Evolutionary conservation across 495 filamentous ascomycete species (phyloP).

Genomic region (Talaromyces stipitatus): DNA sequence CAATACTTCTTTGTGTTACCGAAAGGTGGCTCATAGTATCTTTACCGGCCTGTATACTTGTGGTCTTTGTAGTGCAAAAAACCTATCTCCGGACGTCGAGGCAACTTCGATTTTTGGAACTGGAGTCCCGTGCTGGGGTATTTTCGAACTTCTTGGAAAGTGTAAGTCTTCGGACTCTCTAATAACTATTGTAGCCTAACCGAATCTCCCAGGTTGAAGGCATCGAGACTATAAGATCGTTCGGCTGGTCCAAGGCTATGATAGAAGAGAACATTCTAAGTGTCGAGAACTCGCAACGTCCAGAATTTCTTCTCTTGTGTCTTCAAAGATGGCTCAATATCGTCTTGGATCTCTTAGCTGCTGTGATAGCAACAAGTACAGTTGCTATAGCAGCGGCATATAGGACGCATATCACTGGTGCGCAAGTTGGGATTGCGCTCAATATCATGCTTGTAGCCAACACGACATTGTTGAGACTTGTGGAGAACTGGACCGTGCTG

Average conservation of each 20-base stretch:
- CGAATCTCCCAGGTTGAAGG: conserved; percentile 20
- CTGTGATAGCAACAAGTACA: conserved; percentile 20
- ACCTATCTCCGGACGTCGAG: conserved; percentile 13
- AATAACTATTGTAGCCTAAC: not conserved
- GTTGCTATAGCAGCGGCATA: conserved; percentile 15
- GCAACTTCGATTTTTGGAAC: conserved; percentile 14
- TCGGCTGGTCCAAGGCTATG: conserved; percentile 25
- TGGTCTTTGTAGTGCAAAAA: conserved; percentile 12
- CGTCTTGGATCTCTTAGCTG: conserved; percentile 37
- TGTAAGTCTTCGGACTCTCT: conserved; percentile 9
- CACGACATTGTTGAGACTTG: conserved; percentile 21
- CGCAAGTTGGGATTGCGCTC: conserved; percentile 28
- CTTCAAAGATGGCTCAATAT: conserved; percentile 47
- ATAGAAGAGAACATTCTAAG: not conserved
- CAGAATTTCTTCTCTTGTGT: conserved; percentile 44
- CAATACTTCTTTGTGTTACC: conserved; percentile 16
- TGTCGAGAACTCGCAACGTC: conserved; percentile 26
- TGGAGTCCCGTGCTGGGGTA: conserved; percentile 29
- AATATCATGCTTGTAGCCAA: conserved; percentile 14
- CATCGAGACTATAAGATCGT: conserved; percentile 41
- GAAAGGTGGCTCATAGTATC: conserved; percentile 7
- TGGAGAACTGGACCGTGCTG: conserved; percentile 28
- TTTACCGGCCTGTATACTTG: conserved; percentile 6
- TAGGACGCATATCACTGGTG: conserved; percentile 7
- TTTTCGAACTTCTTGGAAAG: conserved; percentile 40